Evolutionary conservation across 2,329 filamentous ascomycete genomes (phyloP), one percentile per base, ranked within the genome.

Genomic region (Helminthosporium solani): DNA sequence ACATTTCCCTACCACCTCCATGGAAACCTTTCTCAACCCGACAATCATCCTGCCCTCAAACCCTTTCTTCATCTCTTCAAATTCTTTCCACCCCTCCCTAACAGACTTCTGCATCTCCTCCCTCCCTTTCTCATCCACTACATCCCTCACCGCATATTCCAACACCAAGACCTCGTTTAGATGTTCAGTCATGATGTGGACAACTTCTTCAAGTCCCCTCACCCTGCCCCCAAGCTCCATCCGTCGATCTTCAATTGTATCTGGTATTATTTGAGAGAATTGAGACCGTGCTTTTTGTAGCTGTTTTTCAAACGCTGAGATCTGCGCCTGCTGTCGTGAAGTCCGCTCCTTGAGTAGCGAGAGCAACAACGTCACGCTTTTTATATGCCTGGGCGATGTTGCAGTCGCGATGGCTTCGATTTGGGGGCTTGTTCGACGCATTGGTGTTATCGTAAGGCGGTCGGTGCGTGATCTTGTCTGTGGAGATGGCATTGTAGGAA

Each of bases 161-260:
- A 49, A 16, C n/a, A 44, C 20, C n/a, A 49, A 36, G 11, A 49
- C 14, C 6, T 49, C 31, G 9, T 36, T 49, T 7, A 18, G 44
- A 25, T 49, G 46, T 16, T 33, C 27, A 14, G 39, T 31, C 15
- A 33, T 28, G 8, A 30, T 12, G 1, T 2, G 5, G 5, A 41
- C 16, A 7, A 44, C 33, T 25, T 41, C 42, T 16, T 40, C 19
- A 2, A 44, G 28, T 16, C 18, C n/a, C 15, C 30, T 31, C 12
- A 7, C 16, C 3, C 21, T 25, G 14, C 12, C n/a, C 15, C 8
- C 12, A 15, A 12, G n/a, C 20, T 4, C 3, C 12, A 3, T 25
- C 12, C 21, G 15, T 31, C 12, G 19, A 15, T 15, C 18, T 6
- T 23, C 14, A 6, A 8, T 18, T 15, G 8, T 18, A 14, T 7